These are phyloP conservation scores for Solanum lycopersicoides DNA, from an alignment of 257 asterid species.

Conservation along the genomic window DNA sequence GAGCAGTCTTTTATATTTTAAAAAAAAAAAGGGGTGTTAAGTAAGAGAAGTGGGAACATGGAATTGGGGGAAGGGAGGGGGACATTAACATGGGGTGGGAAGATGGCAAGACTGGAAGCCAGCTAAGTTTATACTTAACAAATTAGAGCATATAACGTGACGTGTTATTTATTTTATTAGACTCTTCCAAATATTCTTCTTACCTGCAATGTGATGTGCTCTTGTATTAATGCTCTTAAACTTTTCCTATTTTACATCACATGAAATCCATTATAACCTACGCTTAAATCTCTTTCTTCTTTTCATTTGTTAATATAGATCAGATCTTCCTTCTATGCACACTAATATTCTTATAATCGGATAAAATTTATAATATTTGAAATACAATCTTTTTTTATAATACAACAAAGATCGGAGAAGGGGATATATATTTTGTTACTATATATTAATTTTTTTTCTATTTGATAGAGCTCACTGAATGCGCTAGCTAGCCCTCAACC, in stretches of 20 bases:
- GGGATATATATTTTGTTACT: background rate
- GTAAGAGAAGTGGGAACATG: conserved; percentile 13
- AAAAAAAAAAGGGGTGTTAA: background rate
- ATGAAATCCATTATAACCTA: background rate
- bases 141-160: conserved; percentile 31
- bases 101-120: conserved; percentile 65
- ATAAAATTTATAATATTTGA: background rate
- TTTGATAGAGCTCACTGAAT: background rate
- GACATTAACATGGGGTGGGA: conserved; percentile 25
- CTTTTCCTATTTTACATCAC: background rate
- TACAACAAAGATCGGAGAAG: background rate
- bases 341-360: background rate
- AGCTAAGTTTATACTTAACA: conserved; percentile 48
- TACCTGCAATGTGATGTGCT: conserved; percentile 24
- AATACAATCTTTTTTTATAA: background rate
- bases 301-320: background rate
- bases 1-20: background rate
- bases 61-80: conserved; percentile 18
- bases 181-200: conserved; percentile 13
- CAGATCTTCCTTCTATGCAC: background rate
- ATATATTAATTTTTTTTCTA: background rate
- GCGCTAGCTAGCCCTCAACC: background rate
- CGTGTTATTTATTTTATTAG: conserved; percentile 28
- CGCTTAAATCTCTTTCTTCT: background rate
- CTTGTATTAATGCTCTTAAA: background rate